These are phyloP conservation scores for Thelonectria discophora DNA, from an alignment of 2,329 filamentous ascomycete species.

Conservation along the genomic window DNA sequence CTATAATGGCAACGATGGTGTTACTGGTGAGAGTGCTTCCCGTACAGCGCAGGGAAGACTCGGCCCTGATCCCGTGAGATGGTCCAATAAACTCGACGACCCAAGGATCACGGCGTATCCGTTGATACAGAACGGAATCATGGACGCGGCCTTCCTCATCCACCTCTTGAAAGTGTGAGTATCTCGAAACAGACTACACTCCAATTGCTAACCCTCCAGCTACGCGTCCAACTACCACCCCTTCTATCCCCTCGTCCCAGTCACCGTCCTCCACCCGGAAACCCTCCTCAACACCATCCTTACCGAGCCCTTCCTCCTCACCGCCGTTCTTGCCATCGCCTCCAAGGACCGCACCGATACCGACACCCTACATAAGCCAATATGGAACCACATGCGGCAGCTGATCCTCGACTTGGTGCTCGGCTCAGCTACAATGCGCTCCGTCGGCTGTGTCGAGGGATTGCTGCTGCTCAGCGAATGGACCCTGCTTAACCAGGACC, in stretches of 20 bases:
- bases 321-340: constrained; percentile 19
- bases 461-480: constrained; percentile 23
- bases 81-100: constrained; percentile 3
- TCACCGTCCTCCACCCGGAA: constrained; percentile 13
- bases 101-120: constrained; percentile 13
- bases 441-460: constrained; percentile 22
- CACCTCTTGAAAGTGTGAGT: constrained; percentile 3
- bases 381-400: constrained; percentile 20
- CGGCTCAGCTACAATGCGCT: constrained; percentile 13
- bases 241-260: constrained; percentile 12
- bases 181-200: no score
- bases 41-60: background rate
- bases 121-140: constrained; percentile 7
- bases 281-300: constrained; percentile 16
- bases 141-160: constrained; percentile 9
- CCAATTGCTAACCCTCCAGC: background rate
- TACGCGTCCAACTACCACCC: constrained; percentile 13
- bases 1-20: background rate
- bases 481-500: constrained; percentile 22
- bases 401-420: constrained; percentile 19
- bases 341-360: constrained; percentile 22
- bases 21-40: background rate
- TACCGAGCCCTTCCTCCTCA: constrained; percentile 23
- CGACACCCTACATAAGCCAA: constrained; percentile 15
- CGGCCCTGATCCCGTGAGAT: background rate